These are phyloP conservation scores for Cladophialophora psammophila DNA, from an alignment of 2,329 filamentous ascomycete species.

Conservation along the genomic window DNA sequence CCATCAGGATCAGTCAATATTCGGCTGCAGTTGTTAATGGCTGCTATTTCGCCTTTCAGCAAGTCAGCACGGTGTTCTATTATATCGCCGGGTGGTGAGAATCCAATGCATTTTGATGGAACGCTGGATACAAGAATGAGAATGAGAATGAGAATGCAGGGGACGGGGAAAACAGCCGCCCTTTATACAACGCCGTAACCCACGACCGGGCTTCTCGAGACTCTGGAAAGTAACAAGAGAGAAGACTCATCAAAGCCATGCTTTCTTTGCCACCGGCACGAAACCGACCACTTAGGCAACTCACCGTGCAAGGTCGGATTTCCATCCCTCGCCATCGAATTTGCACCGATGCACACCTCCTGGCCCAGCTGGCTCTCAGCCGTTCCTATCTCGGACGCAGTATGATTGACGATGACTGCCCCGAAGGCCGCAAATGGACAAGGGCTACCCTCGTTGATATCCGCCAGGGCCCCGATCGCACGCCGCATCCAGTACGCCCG, in stretches of 20 bases:
- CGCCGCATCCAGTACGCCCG: conserved; percentile 62
- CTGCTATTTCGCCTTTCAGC: conserved; percentile 59
- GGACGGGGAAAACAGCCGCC: too few relatives aligned
- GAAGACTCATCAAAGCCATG: not conserved
- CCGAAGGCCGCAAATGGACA: conserved; percentile 64
- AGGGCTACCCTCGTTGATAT: conserved; percentile 48
- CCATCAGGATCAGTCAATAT: conserved; percentile 55
- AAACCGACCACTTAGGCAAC: not conserved
- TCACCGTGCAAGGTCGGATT: conserved; percentile 62
- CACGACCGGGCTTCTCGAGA: not conserved
- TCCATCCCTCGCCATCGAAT: conserved; percentile 53
- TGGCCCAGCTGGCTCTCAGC: conserved; percentile 35
- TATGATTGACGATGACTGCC: conserved; percentile 64
- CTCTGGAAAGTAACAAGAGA: not conserved
- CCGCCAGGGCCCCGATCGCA: conserved; percentile 54
- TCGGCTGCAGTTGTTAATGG: conserved; percentile 61
- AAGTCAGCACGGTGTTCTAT: not conserved
- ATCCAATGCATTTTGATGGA: too few relatives aligned
- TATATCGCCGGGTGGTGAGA: not conserved
- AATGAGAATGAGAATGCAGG: not conserved
- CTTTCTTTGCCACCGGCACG: not conserved
- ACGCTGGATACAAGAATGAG: not conserved
- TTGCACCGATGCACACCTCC: conserved; percentile 60
- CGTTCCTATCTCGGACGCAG: conserved; percentile 39
- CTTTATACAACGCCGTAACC: too few relatives aligned